Base-by-base conservation (phyloP, 1,284 basidiomycete genomes). In the Veloporphyrellus conicus region DNA sequence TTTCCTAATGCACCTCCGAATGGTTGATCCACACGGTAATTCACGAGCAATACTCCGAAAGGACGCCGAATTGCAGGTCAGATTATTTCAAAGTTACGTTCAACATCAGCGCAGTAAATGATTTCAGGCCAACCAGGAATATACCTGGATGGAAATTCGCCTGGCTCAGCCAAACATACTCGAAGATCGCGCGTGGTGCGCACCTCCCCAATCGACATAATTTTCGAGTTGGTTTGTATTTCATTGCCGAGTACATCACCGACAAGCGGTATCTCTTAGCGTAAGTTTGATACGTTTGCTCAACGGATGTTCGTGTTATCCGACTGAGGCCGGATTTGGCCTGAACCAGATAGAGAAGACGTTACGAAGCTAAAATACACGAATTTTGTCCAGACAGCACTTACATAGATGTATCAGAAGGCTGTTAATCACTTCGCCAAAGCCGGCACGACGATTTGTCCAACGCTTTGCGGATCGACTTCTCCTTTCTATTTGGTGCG, bases 1-100 rank as follows among this genome's bases (percentile, higher is more conserved):
- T 76, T 77, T 56, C 73, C 72, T 3, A 54, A 66, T 33, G 70
- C 73, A 3, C 74, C 73, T 76, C 74, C 0, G 72, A 76, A 43
- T 56, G 57, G 19, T 67, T 76, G 44, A 78, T 77, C 41, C 69
- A 70, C 54, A 66, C 64, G 1, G 66, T 66, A 2, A 65, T 77
- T 37, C 63, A 54, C 6, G 51, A 58, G 29, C 32, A 49, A 8
- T 32, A 45, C 10, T 16, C 39, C 2, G 8, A 48, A 4, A 42
- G 23, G 8, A 9, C 19, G 3, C 4, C 19, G 3, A 27, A 43
- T 18, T 19, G 14, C 4, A 22, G 28, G 5, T 4, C 28, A 16
- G 43, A 32, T 6, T 37, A 57, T 23, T 56, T 69, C 3, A 68
- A 56, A 0, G 66, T 75, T 6, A 73, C 71, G 0, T 76, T 76